Percentiles rank a stretch among this genome's conserved stretches.
Conservation (phyloP, 1,284 basidiomycete genomes). For the Schizophyllum commune region DNA sequence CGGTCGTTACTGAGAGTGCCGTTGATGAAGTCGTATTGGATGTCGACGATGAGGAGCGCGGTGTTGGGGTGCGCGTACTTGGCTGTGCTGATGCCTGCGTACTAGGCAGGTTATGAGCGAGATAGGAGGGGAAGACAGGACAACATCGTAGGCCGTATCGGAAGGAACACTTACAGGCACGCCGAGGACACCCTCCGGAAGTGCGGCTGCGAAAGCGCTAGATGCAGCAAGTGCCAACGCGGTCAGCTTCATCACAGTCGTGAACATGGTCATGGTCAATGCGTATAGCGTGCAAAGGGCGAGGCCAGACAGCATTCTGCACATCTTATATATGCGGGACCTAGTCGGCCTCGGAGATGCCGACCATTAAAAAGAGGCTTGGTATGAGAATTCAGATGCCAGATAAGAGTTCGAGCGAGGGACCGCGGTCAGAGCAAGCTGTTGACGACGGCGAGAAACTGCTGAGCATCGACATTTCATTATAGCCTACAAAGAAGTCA, state of each 20-base stretch:
- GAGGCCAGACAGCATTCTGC: neutral
- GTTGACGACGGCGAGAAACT: too few relatives aligned
- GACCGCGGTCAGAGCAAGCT: too few relatives aligned
- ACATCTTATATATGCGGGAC: neutral
- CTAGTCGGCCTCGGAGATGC: neutral
- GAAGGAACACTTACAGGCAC: neutral
- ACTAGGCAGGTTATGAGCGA: neutral
- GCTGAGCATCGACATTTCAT: too few relatives aligned
- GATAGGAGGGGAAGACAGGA: neutral
- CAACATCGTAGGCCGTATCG: neutral
- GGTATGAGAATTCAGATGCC: too few relatives aligned
- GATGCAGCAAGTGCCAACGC: neutral
- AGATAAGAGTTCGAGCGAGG: too few relatives aligned
- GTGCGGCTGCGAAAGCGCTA: too few relatives aligned
- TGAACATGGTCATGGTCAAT: neutral
- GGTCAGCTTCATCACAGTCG: neutral
- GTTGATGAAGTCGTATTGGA: slow-evolving; percentile 34
- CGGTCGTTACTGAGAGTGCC: slow-evolving; percentile 40
- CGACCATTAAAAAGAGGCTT: neutral
- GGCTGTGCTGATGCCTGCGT: neutral
- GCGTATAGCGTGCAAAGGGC: neutral
- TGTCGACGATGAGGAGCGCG: slow-evolving; percentile 33
- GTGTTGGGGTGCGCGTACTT: neutral
- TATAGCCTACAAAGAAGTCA: too few relatives aligned
- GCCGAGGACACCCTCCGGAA: neutral